Conservation (phyloP, 1,284 basidiomycete genomes). For the Fistulinella staudtii region DNA sequence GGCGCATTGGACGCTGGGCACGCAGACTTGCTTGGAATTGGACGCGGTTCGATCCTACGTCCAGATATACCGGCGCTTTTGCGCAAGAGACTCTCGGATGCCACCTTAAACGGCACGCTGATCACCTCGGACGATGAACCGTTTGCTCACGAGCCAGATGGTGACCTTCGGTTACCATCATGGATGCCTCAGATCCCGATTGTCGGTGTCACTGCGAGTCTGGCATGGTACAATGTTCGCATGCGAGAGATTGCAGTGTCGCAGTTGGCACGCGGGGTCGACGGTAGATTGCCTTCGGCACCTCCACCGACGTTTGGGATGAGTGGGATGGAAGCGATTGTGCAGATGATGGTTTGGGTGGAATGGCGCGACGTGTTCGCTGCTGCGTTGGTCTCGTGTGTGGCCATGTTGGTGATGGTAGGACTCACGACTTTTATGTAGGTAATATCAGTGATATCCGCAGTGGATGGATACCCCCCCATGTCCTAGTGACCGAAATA, state of each 20-base stretch:
- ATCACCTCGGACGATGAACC: slow-evolving; percentile 24
- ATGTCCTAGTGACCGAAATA: neutral
- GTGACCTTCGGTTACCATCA: slow-evolving; percentile 21
- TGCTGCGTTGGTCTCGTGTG: slow-evolving; percentile 1
- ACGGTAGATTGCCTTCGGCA: neutral
- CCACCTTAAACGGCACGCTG: slow-evolving; percentile 6
- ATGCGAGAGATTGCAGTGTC: slow-evolving; percentile 47
- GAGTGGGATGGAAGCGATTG: slow-evolving; percentile 35
- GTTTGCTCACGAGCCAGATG: slow-evolving; percentile 41
- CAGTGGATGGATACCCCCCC: neutral
- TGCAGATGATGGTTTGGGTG: slow-evolving; percentile 47
- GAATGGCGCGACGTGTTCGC: slow-evolving; percentile 8
- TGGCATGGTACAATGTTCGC: slow-evolving; percentile 59
- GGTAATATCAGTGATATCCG: neutral
- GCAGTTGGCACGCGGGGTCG: slow-evolving; percentile 1
- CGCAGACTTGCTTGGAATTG: slow-evolving; percentile 75
- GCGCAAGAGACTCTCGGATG: slow-evolving; percentile 12
- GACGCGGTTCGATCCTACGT: slow-evolving; percentile 60
- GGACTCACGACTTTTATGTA: neutral
- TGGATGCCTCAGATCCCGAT: slow-evolving; percentile 45
- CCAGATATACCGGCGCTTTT: slow-evolving; percentile 58
- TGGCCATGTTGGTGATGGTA: slow-evolving; percentile 2
- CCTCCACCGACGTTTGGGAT: slow-evolving; percentile 32
- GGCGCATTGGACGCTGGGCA: slow-evolving; percentile 50
- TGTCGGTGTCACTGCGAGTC: slow-evolving; percentile 50